Evolutionary conservation across 148 eudicot species (phyloP), one percentile per base, ranked within the genome.

Genomic region (Nepenthes gracilis): DNA sequence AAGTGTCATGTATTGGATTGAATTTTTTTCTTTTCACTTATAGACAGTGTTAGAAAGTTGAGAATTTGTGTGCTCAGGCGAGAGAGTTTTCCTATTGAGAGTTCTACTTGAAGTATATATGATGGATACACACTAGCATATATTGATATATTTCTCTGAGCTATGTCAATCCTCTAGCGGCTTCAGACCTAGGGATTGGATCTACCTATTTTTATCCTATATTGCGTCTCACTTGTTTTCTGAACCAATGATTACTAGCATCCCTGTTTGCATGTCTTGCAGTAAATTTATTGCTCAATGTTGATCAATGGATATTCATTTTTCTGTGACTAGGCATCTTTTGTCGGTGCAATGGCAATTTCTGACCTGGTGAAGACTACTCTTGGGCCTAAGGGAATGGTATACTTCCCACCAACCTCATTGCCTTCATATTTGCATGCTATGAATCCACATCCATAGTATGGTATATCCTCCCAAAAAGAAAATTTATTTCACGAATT

Each of bases 371-470:
- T 93, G 54, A 93, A 93, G 80, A 93, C 96, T 60, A 93, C 99
- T 57, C 74, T 93, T 60, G 99, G 99, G 45, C 99, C 99, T 32
- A 93, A 88, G 71, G 99, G 99, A 67, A 93, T 93, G 99, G 99
- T 88, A 82, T 47, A 50, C 12, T 53, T 61, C 59, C 52, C 6
- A 5, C 4, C 10, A 49, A 49, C 53, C 15, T 49, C 11, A 6
- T n/a, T 49, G 6, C 53, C 6, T 12, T 49, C 11, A 49, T 49
- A 49, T 49, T 49, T 49, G 11, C 13, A 40, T 40, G 43, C 50
- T 23, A 55, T 56, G 23, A 23, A 23, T 23, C 23, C 23, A 23
- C 23, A 23, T 23, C 23, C 23, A 23, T 23, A 23, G 23, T 23
- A 23, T 23, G 23, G 23, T 23, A 23, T 23, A 23, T 23, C 23